Percentiles rank a stretch among this genome's conserved stretches.
These are phyloP conservation scores for Mortierella sp. DNA, from an alignment of 371 early-diverging fungal species.

Conservation along the genomic window DNA sequence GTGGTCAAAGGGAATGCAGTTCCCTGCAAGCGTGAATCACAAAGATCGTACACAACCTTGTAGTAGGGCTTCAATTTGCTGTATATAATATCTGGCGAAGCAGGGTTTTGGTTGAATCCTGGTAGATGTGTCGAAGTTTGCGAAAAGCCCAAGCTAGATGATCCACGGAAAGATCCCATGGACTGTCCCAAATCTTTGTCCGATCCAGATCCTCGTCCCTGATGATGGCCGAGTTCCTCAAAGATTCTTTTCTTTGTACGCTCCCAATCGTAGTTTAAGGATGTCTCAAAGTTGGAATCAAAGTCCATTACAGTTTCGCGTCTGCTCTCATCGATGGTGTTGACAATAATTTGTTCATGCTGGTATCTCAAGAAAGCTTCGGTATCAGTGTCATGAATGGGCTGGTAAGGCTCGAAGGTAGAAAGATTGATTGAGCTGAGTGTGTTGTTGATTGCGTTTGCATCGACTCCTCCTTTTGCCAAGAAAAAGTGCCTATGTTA, in stretches of 20 bases:
- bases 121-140: conserved; percentile 28
- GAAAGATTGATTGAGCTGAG: conserved; percentile 71
- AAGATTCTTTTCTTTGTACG: conserved; percentile 74
- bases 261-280: conserved; percentile 77
- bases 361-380: conserved; percentile 79
- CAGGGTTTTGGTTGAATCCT: conserved; percentile 40
- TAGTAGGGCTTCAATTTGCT: conserved; percentile 47
- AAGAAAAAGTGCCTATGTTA: conserved; percentile 69
- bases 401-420: conserved; percentile 77
- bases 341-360: conserved; percentile 78
- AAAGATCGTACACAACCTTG: conserved; percentile 45
- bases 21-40: conserved; percentile 50
- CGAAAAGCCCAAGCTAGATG: conserved; percentile 33
- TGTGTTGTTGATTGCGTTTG: conserved; percentile 69
- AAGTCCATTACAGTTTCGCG: conserved; percentile 66
- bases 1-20: conserved; percentile 32
- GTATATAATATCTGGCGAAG: conserved; percentile 31
- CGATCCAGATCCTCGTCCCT: conserved; percentile 20
- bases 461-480: conserved; percentile 82
- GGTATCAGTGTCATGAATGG: conserved; percentile 82
- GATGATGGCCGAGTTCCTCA: conserved; percentile 76
- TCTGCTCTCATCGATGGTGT: conserved; percentile 78
- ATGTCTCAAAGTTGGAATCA: conserved; percentile 62
- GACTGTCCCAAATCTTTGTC: conserved; percentile 12
- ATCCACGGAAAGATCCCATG: conserved; percentile 28